Base-by-base conservation (phyloP, 345 rosid genomes). In the Eucalyptus curtisii region DNA sequence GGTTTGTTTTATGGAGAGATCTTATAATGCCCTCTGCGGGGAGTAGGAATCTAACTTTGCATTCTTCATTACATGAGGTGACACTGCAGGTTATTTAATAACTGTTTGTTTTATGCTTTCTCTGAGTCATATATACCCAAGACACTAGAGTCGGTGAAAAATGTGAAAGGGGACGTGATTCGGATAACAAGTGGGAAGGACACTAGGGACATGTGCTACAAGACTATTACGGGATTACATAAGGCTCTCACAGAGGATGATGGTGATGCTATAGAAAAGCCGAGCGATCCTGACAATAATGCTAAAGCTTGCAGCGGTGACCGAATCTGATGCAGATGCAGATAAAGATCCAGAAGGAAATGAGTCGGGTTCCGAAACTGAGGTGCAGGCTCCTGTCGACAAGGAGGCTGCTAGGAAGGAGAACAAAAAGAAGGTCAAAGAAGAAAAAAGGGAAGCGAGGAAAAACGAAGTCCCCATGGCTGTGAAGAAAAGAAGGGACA, bases 371-470 rank as follows among this genome's bases (percentile, higher is more conserved):
- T 88, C 90, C 10, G 92, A 89, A 80, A 81, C 42, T 9, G 92
- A 87, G 89, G 85, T 31, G 31, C 85, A 88, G 89, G 92, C 90
- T 87, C 91, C 93, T 33, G 89, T 49, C 17, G 97, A 95, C 88
- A 95, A 92, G 94, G 95, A 90, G 91, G 95, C 98, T 15, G 99
- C 98, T 2, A 94, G 99, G 91, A 97, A 98, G 93, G 99, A 96
- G 94, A 91, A 98, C 86, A 98, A 97, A 89, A 98, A 94, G 99
- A 98, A 95, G 92, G 99, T 98, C 17, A 98, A 95, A 90, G 99
- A 98, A 89, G 99, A 97, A 92, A 97, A n/a, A 92, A 92, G 98
- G 90, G 99, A 97, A 79, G 91, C 97, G 82, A 92, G 99, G 88
- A 98, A 97, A 92, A 98, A 86, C 5, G 97, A 98, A 91, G 93